Base-by-base conservation (phyloP, 768 basidiomycete species). In the Boletus eberwhitei region DNA sequence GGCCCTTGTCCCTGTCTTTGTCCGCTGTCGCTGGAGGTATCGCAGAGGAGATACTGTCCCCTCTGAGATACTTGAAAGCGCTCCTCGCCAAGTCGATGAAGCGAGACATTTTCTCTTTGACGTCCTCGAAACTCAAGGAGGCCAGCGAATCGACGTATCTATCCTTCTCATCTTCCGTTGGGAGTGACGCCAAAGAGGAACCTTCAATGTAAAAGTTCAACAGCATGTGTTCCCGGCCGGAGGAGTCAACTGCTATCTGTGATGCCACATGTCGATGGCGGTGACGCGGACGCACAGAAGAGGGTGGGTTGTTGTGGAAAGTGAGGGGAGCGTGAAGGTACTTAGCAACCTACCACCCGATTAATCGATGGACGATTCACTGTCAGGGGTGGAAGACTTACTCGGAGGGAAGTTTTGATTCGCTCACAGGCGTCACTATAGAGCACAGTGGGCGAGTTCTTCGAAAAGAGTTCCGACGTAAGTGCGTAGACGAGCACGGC, bases 221-320 rank as follows among this genome's bases (percentile, higher is more conserved):
- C 31, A 90, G 78, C 83, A 93, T 85, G 60, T 93, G 91, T 66
- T 93, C 90, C 39, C 84, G 80, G 1, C 91, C 91, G 11, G 80
- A 65, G 12, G 84, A 72, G 66, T 93, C 91, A 24, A 88, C 73
- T 54, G 83, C 82, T 57, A 91, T 79, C 55, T 90, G 86, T 19
- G 90, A 91, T 8, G 83, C 83, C 41, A 92, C 87, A 72, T 88
- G 87, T 63, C 88, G 82, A 62, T 90, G 88, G 19, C 91, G 82
- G 64, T 93, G 91, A 50, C 90, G 82, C 13, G 91, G 91, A 29
- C 90, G 83, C 49, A 79, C 66, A 37, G 77, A 70, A n/a, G 87
- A 85, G 3, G 91, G 90, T 0, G 89, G 87, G 61, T 87, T 89
- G 64, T 88, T 92, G 69, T 93, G 87, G 68, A 93, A 93, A 8